Conservation (phyloP, 148 eudicot species). For the Persicaria tinctoria region DNA sequence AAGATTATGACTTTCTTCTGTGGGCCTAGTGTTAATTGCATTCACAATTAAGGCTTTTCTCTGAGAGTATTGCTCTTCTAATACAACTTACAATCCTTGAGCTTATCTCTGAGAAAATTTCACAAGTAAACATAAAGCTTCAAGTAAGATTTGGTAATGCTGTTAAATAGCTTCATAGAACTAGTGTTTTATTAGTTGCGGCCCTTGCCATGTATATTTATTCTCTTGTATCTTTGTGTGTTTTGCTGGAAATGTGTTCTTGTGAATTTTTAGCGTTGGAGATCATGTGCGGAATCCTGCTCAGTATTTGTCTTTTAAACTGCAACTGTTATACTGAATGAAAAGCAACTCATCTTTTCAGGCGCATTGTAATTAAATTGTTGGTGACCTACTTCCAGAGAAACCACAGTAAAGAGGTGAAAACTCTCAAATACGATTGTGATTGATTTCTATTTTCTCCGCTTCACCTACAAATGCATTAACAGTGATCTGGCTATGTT, state of each 20-base stretch:
- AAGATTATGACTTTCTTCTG: not conserved
- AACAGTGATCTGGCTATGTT: slow-evolving; percentile 11
- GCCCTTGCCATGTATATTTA: not conserved
- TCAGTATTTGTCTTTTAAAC: not conserved
- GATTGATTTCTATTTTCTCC: not conserved
- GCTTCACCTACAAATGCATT: not conserved
- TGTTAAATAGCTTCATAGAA: not conserved
- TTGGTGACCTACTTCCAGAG: slow-evolving; percentile 96
- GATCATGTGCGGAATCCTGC: not conserved
- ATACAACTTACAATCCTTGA: not conserved
- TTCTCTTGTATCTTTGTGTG: not conserved
- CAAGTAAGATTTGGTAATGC: not conserved
- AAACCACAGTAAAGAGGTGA: slow-evolving; percentile 98
- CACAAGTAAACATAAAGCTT: not conserved
- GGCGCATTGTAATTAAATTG: slow-evolving; percentile 98
- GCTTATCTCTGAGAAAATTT: not conserved
- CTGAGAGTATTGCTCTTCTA: not conserved
- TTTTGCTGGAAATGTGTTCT: not conserved
- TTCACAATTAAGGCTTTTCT: not conserved
- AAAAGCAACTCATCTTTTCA: slow-evolving; percentile 21
- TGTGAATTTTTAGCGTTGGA: not conserved
- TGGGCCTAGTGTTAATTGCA: not conserved
- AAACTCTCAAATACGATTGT: not conserved
- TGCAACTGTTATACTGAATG: not conserved
- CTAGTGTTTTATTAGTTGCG: not conserved